Conservation (phyloP, 2,329 filamentous ascomycete genomes). For the Curvularia sp. region DNA sequence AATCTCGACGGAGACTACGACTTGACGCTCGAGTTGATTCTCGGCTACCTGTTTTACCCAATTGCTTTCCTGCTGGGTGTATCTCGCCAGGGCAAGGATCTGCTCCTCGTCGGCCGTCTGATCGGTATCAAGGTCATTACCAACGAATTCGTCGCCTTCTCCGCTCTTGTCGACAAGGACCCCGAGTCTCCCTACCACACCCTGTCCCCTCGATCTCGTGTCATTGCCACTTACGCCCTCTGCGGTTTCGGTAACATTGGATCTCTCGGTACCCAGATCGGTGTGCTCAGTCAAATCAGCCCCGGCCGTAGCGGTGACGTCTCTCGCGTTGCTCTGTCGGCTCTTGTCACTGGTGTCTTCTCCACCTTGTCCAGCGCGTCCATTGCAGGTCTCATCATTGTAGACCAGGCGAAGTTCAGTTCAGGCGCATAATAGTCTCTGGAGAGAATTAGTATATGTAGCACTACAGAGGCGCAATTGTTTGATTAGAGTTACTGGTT, state of each 20-base stretch:
- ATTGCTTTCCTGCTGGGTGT: slow-evolving; percentile 84
- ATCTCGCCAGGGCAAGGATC: slow-evolving; percentile 62
- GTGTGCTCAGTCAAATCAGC: slow-evolving; percentile 82
- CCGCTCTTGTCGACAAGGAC: slow-evolving; percentile 57
- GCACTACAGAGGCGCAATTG: slow-evolving; percentile 5
- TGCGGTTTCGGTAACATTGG: slow-evolving; percentile 81
- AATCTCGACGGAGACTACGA: slow-evolving; percentile 70
- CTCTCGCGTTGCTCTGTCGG: slow-evolving; percentile 75
- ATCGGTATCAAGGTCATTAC: slow-evolving; percentile 87
- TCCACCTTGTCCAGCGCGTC: slow-evolving; percentile 78
- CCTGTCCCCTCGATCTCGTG: slow-evolving; percentile 72
- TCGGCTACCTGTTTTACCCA: slow-evolving; percentile 80
- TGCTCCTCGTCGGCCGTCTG: slow-evolving; percentile 76
- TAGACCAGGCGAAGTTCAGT: slow-evolving; percentile 41
- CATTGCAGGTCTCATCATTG: slow-evolving; percentile 62
- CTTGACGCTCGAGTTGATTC: slow-evolving; percentile 76
- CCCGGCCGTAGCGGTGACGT: slow-evolving; percentile 77
- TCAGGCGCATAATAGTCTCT: slow-evolving; percentile 24
- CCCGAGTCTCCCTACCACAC: slow-evolving; percentile 58
- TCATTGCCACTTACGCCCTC: slow-evolving; percentile 86
- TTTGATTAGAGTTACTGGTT: slow-evolving; percentile 9
- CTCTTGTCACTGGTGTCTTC: slow-evolving; percentile 78
- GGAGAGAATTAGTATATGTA: not conserved
- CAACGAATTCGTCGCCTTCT: slow-evolving; percentile 83
- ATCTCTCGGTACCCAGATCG: slow-evolving; percentile 87